These are phyloP conservation scores for Pinus tabuliformis DNA, from an alignment of 75 land plant genomes.

Conservation along the genomic window DNA sequence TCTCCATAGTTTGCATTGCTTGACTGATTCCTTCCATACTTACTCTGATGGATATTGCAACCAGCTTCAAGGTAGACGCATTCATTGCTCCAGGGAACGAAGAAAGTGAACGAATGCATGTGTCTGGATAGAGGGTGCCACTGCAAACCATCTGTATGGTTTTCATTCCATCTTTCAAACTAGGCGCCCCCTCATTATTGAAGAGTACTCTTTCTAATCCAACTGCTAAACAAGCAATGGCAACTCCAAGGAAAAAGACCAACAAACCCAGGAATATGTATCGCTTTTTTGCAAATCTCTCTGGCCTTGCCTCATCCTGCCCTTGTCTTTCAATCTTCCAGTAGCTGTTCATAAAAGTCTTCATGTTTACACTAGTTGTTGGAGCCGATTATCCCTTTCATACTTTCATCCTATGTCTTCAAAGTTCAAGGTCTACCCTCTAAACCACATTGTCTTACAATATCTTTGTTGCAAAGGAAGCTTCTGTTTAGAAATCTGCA, in stretches of 20 bases:
- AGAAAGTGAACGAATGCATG: conserved; percentile 6
- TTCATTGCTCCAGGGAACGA: conserved; percentile 7
- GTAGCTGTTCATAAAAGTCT: conserved; percentile 3
- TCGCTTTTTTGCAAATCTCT: not conserved
- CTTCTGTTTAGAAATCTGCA: too few relatives aligned
- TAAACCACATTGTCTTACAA: too few relatives aligned
- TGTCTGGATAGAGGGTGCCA: conserved; percentile 2
- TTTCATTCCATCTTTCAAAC: not conserved
- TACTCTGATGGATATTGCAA: conserved; percentile 9
- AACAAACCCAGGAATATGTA: conserved; percentile 6
- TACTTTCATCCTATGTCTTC: not conserved
- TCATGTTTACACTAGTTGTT: not conserved
- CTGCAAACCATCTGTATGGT: conserved; percentile 4
- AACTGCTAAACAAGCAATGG: conserved; percentile 11
- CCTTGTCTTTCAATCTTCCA: conserved; percentile 10
- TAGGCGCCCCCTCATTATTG: not conserved
- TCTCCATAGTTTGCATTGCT: conserved; percentile 7
- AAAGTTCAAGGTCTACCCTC: not conserved
- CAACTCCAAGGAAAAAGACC: conserved; percentile 11
- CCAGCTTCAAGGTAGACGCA: conserved; percentile 4
- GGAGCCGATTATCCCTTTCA: not conserved
- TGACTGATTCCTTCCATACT: conserved; percentile 9
- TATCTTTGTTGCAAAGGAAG: too few relatives aligned
- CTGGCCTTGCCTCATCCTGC: conserved; percentile 1
- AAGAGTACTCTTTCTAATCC: not conserved